Conservation (phyloP, 163 green algal species). For the Scenedesmus sp. region DNA sequence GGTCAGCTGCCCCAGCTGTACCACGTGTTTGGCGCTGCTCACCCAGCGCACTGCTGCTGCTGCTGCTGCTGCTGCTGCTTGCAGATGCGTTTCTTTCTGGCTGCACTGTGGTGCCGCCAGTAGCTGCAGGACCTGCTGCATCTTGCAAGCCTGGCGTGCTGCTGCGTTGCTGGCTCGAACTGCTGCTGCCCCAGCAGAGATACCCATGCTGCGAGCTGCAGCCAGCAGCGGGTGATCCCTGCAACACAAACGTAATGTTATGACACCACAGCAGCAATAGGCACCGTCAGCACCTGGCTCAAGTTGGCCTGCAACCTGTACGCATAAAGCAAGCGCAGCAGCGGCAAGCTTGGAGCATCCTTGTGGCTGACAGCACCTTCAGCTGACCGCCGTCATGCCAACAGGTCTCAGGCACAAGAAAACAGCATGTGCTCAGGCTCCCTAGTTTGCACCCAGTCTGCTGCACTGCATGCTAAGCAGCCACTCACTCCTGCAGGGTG, state of each 20-base stretch:
- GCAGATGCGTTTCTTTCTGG: not conserved
- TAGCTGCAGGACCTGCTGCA: not conserved
- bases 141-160: not conserved
- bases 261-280: not conserved
- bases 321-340: not conserved
- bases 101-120: not conserved
- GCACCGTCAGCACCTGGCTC: too few relatives aligned
- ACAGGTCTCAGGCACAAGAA: not conserved
- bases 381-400: not conserved
- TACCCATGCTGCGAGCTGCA: not conserved
- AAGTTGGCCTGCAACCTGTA: not conserved
- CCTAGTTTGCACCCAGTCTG: too few relatives aligned
- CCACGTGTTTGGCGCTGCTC: not conserved
- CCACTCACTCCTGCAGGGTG: not conserved
- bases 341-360: not conserved
- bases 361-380: not conserved
- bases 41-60: not conserved
- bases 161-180: not conserved
- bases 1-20: not conserved
- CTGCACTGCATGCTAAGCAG: too few relatives aligned
- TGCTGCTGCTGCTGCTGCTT: conserved; percentile 4
- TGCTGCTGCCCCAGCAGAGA: not conserved
- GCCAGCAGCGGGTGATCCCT: conserved; percentile 8
- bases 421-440: too few relatives aligned
- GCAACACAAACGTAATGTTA: not conserved